phyloP scores from a whole-genome alignment of 176 grass and related monocot genomes.

The Aegilops speltoides region DNA sequence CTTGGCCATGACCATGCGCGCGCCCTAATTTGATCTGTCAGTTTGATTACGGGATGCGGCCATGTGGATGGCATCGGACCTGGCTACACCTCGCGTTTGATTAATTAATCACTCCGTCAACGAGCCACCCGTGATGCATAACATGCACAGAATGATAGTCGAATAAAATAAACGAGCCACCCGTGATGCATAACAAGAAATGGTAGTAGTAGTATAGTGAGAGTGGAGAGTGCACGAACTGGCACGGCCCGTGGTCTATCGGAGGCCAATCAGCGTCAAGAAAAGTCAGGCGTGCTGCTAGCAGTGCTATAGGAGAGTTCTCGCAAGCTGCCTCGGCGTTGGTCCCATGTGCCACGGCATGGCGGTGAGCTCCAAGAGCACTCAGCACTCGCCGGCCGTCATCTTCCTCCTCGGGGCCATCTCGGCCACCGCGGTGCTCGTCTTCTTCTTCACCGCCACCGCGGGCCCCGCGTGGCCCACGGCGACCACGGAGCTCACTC shows the following conservation, averaged over 20 bases:
- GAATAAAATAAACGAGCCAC: not conserved
- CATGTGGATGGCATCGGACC: not conserved
- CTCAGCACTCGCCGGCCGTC: not conserved
- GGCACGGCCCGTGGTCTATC: not conserved
- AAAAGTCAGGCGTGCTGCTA: conserved; percentile 3
- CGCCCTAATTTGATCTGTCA: too few relatives aligned
- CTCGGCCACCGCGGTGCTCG: conserved; percentile 32
- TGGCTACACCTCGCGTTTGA: not conserved
- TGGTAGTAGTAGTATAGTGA: too few relatives aligned
- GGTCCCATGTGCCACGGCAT: not conserved
- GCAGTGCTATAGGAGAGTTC: too few relatives aligned
- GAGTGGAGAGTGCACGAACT: not conserved
- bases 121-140: not conserved
- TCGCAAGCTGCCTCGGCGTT: not conserved
- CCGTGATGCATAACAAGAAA: too few relatives aligned
- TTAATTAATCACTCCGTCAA: not conserved
- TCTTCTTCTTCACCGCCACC: conserved; percentile 36
- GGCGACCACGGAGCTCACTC: not conserved
- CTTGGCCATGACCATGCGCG: too few relatives aligned
- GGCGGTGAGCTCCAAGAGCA: conserved; percentile 19
- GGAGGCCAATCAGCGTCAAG: not conserved
- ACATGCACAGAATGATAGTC: not conserved
- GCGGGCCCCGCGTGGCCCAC: not conserved
- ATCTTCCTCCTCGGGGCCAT: conserved; percentile 44
- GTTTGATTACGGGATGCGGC: too few relatives aligned